Evolutionary conservation across 345 rosid genomes (phyloP), one percentile per base, ranked within the genome.

Genomic region (Brassica carinata): DNA sequence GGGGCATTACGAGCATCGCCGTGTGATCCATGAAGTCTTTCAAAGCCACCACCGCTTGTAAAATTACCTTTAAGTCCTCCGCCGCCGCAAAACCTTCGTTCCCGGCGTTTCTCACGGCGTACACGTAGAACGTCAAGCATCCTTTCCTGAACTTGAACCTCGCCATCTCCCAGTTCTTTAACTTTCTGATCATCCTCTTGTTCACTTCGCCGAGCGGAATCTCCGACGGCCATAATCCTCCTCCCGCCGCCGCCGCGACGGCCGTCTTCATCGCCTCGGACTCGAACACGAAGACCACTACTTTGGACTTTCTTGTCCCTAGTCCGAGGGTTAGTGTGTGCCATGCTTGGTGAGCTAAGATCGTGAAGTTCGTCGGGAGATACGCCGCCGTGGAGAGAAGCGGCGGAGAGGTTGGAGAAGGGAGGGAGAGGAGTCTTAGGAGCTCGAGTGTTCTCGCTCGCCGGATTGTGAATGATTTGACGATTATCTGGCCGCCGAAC

Each of bases 1-100:
- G 88, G 75, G 98, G 97, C 93, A 90, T 89, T 26, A 96, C 98
- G 0, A 96, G 89, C 96, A 93, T 96, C 13, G 96, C 89, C 8
- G 98, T 96, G 75, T 96, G 98, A 86, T 96, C 99, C 90, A 96
- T 83, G 89, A 96, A 96, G 83, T 96, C 98, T 65, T 93, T 93
- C 23, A 96, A 90, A 40, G 90, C 87, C 43, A 89, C 91, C 75
- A 96, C 99, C 48, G 99, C 93, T 67, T 96, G 90, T 40, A 96
- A 82, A 29, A 96, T 87, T 33, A 83, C 81, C 79, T 93, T 88
- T 30, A 96, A 76, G 72, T 96, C 99, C 74, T 92, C 96, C n/a
- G 90, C 94, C 18, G 88, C 86, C 36, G 86, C 78, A 55, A 96
- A 96, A 0, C 96, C 96, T 33, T 83, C 9, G 23, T 27, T 83